Evolutionary conservation across 441 rosid species (phyloP).

Genomic region (Erodium chrysanthum): DNA sequence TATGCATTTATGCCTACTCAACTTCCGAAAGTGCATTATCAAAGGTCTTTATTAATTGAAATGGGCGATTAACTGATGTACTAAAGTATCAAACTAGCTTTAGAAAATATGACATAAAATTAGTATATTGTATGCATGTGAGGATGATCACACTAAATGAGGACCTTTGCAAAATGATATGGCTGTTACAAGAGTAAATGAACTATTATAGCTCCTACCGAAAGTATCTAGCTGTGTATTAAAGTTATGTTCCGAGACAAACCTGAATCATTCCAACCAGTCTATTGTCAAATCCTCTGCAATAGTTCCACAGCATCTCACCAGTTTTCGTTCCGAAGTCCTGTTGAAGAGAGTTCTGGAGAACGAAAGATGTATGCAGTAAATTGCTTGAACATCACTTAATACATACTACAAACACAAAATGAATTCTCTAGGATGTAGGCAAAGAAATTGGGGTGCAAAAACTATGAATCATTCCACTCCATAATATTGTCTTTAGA

Average conservation of each 20-base stretch:
- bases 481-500: background rate
- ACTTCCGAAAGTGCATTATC: background rate
- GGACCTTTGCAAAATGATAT: background rate
- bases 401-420: constrained; percentile 5
- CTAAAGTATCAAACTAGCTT: constrained; percentile 1
- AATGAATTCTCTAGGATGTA: constrained; percentile 8
- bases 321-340: constrained; percentile 87
- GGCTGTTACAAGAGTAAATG: constrained; percentile 1
- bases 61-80: background rate
- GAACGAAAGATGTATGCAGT: constrained; percentile 16
- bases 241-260: constrained; percentile 13
- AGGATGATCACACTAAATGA: background rate
- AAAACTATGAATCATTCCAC: background rate
- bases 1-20: constrained; percentile 4
- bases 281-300: constrained; percentile 79
- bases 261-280: constrained; percentile 74
- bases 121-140: background rate
- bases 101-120: constrained; percentile 1
- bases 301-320: constrained; percentile 89
- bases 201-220: background rate
- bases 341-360: constrained; percentile 65
- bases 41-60: background rate
- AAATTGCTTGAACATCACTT: constrained; percentile 13
- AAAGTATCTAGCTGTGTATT: background rate
- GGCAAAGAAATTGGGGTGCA: background rate